Evolutionary conservation across 2,329 filamentous ascomycete species (phyloP).

Genomic region (Graphilbum ipis-grandicollis): DNA sequence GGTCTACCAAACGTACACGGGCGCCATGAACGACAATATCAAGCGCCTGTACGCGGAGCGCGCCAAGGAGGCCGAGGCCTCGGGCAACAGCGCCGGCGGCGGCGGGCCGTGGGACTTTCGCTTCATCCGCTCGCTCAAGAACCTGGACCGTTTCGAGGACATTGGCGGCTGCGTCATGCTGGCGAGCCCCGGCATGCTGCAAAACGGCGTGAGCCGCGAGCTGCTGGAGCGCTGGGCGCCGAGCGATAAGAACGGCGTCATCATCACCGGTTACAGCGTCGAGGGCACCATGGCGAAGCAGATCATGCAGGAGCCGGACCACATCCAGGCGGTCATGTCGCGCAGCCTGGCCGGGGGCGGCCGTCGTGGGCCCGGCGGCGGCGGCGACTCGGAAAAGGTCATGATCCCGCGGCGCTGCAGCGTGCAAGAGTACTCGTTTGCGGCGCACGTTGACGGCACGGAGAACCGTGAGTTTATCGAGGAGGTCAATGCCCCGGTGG

Average conservation of each 20-base stretch:
- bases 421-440: constrained; percentile 88
- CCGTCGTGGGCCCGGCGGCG: constrained; percentile 44
- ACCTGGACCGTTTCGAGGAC: constrained; percentile 88
- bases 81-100: constrained; percentile 54
- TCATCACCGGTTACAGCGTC: constrained; percentile 96
- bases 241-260: constrained; percentile 90
- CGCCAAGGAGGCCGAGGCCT: constrained; percentile 77
- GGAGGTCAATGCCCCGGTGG: constrained; percentile 77
- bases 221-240: constrained; percentile 91
- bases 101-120: constrained; percentile 95
- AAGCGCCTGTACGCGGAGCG: constrained; percentile 85
- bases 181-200: constrained; percentile 93
- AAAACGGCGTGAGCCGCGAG: constrained; percentile 87
- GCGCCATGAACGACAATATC: constrained; percentile 98
- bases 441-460: constrained; percentile 87
- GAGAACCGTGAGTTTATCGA: constrained; percentile 97
- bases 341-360: constrained; percentile 42
- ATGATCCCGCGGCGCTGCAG: constrained; percentile 88
- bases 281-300: constrained; percentile 97
- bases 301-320: constrained; percentile 85
- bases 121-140: constrained; percentile 81
- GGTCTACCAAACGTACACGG: constrained; percentile 95
- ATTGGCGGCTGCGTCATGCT: constrained; percentile 94
- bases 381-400: constrained; percentile 66
- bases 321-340: constrained; percentile 88